Evolutionary conservation across 768 basidiomycete species (phyloP).

Genomic region (Lepiota subincarnata): DNA sequence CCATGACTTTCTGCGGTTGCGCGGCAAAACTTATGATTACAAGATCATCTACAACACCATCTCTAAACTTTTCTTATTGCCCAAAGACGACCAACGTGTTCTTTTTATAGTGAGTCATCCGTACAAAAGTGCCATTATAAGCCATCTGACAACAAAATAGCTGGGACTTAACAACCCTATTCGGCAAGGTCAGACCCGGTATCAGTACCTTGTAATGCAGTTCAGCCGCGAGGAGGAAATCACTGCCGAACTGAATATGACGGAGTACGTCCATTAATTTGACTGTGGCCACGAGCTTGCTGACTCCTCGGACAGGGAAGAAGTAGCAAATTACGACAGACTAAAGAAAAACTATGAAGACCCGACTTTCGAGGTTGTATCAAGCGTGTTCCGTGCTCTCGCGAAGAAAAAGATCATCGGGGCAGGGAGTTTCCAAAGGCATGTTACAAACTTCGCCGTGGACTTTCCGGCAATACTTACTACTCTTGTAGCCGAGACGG

Average conservation of each 20-base stretch:
- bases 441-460: constrained; percentile 14
- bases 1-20: constrained; percentile 85
- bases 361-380: constrained; percentile 93
- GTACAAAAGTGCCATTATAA: neutral
- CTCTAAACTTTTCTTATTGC: constrained; percentile 84
- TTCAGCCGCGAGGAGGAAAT: constrained; percentile 97
- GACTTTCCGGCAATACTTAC: neutral
- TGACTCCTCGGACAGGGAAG: constrained; percentile 47
- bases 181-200: constrained; percentile 95
- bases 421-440: constrained; percentile 84
- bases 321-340: constrained; percentile 72
- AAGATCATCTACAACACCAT: constrained; percentile 91
- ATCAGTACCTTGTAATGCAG: constrained; percentile 98
- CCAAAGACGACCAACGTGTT: constrained; percentile 95
- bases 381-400: constrained; percentile 87
- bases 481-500: constrained; percentile 64
- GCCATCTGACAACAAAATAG: constrained; percentile 32
- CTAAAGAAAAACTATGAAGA: constrained; percentile 93
- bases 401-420: constrained; percentile 90
- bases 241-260: constrained; percentile 90
- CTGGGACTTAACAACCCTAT: constrained; percentile 91
- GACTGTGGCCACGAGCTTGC: constrained; percentile 4
- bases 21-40: constrained; percentile 99
- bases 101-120: constrained; percentile 79
- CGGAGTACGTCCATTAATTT: constrained; percentile 57